Conservation (phyloP, 225 moss, liverwort and hornwort genomes). For the Polytrichum commune region DNA sequence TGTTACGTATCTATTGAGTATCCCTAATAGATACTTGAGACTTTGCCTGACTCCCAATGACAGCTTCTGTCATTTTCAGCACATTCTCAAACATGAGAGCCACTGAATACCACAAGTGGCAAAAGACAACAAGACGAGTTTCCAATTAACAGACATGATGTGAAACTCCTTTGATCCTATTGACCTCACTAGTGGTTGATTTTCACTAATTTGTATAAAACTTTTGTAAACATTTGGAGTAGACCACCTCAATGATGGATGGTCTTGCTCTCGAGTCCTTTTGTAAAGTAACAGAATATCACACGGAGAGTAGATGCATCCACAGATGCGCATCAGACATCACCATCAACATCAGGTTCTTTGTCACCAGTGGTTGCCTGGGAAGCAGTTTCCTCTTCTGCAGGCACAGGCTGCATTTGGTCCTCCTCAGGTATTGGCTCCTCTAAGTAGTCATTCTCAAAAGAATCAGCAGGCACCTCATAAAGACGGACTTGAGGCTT, state of each 20-base stretch:
- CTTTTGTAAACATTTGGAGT: slow-evolving; percentile 1
- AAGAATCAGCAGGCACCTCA: slow-evolving; percentile 58
- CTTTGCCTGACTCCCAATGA: slow-evolving; percentile 11
- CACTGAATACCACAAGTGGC: slow-evolving; percentile 3
- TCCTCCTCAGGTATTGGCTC: slow-evolving; percentile 62
- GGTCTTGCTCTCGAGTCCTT: no score
- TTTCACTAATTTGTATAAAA: background rate
- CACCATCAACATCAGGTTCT: slow-evolving; percentile 18
- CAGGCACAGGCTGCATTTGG: slow-evolving; percentile 20
- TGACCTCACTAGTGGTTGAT: background rate
- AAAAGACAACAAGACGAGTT: background rate
- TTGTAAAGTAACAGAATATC: no score
- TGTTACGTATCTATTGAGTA: background rate
- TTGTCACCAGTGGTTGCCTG: slow-evolving; percentile 7
- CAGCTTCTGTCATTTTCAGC: background rate
- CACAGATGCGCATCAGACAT: background rate
- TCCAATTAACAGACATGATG: background rate
- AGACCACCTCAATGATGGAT: slow-evolving; percentile 2
- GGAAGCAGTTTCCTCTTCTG: slow-evolving; percentile 10
- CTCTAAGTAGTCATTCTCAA: slow-evolving; percentile 67
- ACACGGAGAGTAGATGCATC: background rate
- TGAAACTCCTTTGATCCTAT: background rate
- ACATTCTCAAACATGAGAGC: background rate
- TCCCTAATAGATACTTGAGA: background rate
- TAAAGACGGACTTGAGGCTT: slow-evolving; percentile 51